Evolutionary conservation across 768 basidiomycete genomes (phyloP), one percentile per base, ranked within the genome.

Genomic region (Tephrocybe sp.): DNA sequence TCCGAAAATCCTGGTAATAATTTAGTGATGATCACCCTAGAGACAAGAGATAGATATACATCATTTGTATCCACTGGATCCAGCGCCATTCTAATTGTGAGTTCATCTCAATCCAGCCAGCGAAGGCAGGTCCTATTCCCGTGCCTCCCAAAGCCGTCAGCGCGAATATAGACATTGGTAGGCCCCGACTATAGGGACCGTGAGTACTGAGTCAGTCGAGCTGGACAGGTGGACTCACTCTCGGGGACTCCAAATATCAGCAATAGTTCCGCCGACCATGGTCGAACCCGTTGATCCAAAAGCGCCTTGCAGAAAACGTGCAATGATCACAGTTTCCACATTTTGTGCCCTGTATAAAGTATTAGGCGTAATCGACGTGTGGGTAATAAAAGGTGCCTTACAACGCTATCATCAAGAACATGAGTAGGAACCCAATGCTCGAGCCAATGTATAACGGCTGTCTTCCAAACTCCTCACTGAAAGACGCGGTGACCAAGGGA

Each of bases 31-130:
- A 48, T 12, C 28, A 30, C 24, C 18, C 3, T 21, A 15, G 34
- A n/a, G 15, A 26, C 15, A 62, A 60, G 48, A 34, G 39, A 28
- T 25, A 20, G 8, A 66, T 72, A 1, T 42, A 83, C 85, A 86
- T 88, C 59, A 83, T 71, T 55, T 84, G 82, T 8, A 90, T 77
- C 90, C 89, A 92, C 59, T 90, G 83, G 21, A 94, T 89, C 88
- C 90, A 92, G 23, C 88, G 73, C 88, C 90, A 92, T 55, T 75
- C 74, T 1, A 91, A 63, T 17, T 68, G 68, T 0, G 70, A 61
- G 52, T 82, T 79, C 54, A 78, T 74, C 60, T 88, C 85, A 18
- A 88, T 74, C 82, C 83, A 89, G 12, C 84, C 85, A 20, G 82
- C 80, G 3, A 77, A 62, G 0, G 87, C 62, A 0, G 89, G 84